phyloP scores from a whole-genome alignment of 371 early-diverging fungal genomes.

The Paraphysoderma sedebokerense region DNA sequence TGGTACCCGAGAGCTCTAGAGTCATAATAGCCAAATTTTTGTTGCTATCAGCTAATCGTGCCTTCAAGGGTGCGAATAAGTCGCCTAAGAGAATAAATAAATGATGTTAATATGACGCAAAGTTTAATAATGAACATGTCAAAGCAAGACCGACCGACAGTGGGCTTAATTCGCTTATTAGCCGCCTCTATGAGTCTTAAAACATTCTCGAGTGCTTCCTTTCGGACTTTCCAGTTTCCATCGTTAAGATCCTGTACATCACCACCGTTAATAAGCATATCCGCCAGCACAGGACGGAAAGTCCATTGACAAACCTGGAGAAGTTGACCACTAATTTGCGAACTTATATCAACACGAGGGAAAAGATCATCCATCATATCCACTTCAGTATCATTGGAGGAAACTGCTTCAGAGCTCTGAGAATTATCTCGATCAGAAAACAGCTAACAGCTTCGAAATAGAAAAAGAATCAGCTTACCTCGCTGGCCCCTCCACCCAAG shows the following conservation, averaged over 20 bases:
- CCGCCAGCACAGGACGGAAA: not conserved
- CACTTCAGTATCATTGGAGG: no score
- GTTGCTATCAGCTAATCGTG: constrained; percentile 70
- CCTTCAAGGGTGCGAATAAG: constrained; percentile 57
- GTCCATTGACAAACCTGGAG: constrained; percentile 8
- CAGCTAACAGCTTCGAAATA: no score
- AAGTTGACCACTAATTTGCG: constrained; percentile 27
- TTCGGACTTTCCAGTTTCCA: constrained; percentile 85
- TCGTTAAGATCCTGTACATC: constrained; percentile 44
- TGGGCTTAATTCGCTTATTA: constrained; percentile 69
- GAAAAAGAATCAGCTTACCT: no score
- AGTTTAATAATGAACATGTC: not conserved
- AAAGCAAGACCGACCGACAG: constrained; percentile 22
- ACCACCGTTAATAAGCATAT: not conserved
- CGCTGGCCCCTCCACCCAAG: no score
- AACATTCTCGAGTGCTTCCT: constrained; percentile 78
- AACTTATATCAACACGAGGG: constrained; percentile 63
- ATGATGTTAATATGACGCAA: not conserved
- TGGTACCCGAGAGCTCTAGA: constrained; percentile 44
- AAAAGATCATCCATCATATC: constrained; percentile 67
- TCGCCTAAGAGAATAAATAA: constrained; percentile 26
- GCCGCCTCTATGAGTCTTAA: constrained; percentile 45
- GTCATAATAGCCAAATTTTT: constrained; percentile 63
- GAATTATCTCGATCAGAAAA: no score
- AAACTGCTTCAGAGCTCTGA: no score